Conservation (phyloP, 1,284 basidiomycete species). For the Lentinula novae-zelandiae region DNA sequence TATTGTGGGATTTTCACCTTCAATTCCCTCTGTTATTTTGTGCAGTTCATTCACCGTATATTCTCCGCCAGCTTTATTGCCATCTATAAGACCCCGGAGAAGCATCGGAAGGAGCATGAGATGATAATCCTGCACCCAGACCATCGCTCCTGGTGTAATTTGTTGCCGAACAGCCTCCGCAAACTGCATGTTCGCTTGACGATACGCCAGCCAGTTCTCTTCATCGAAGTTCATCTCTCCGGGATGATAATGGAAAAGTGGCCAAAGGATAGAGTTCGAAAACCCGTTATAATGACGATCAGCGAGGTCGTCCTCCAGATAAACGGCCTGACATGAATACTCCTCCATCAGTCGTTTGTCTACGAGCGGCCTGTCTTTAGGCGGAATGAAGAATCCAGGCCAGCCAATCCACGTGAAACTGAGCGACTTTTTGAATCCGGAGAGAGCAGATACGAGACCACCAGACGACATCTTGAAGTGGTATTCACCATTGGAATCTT, state of each 20-base stretch:
- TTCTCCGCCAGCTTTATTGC: constrained; percentile 54
- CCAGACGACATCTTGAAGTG: constrained; percentile 98
- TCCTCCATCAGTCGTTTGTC: constrained; percentile 89
- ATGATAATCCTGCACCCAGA: constrained; percentile 99
- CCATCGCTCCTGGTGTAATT: constrained; percentile 84
- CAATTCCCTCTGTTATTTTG: constrained; percentile 75
- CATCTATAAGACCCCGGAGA: constrained; percentile 84
- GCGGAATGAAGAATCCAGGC: constrained; percentile 88
- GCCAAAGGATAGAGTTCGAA: constrained; percentile 99
- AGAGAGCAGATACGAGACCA: constrained; percentile 90
- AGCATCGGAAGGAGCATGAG: constrained; percentile 98
- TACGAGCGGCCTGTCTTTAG: constrained; percentile 81
- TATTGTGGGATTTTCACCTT: constrained; percentile 46
- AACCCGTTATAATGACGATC: constrained; percentile 99
- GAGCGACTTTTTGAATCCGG: constrained; percentile 95
- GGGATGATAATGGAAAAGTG: constrained; percentile 98
- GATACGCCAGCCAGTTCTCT: constrained; percentile 96
- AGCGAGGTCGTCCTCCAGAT: constrained; percentile 95
- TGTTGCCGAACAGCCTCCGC: constrained; percentile 84
- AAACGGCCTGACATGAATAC: constrained; percentile 96
- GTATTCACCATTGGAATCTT: constrained; percentile 85
- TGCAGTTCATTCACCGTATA: constrained; percentile 67
- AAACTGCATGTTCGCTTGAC: constrained; percentile 94
- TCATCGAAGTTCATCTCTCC: constrained; percentile 99
- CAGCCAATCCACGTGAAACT: constrained; percentile 96